Evolutionary conservation across 768 basidiomycete genomes (phyloP).

Genomic region (Pholiota conissans): DNA sequence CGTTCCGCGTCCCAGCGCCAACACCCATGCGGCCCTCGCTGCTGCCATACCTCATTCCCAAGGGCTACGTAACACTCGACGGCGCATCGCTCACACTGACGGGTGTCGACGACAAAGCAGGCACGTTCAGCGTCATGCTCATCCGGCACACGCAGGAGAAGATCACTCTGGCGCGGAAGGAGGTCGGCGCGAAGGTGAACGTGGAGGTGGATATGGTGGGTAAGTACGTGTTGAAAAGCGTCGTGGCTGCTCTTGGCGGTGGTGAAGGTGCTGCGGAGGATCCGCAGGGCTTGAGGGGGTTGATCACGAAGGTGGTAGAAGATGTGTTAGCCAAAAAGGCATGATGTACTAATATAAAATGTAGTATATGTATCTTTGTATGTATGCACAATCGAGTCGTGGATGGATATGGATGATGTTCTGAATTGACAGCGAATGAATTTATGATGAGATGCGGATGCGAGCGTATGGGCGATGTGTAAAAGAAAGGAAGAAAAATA

Average conservation of each 20-base stretch:
- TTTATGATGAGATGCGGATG: neutral
- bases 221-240: conserved; percentile 88
- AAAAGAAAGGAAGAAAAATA: neutral
- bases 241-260: conserved; percentile 63
- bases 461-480: neutral
- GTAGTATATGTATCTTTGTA: conserved; percentile 22
- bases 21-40: conserved; percentile 61
- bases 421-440: neutral
- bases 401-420: neutral
- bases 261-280: conserved; percentile 36
- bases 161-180: conserved; percentile 78
- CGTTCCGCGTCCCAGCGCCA: conserved; percentile 71
- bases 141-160: conserved; percentile 92
- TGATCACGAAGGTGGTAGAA: conserved; percentile 62
- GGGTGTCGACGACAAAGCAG: conserved; percentile 58
- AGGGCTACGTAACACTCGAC: conserved; percentile 94
- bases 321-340: conserved; percentile 47
- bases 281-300: conserved; percentile 33
- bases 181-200: conserved; percentile 81
- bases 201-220: conserved; percentile 96
- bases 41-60: conserved; percentile 83
- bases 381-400: neutral
- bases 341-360: conserved; percentile 2
- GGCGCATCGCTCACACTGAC: conserved; percentile 94
- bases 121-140: conserved; percentile 88